Evolutionary conservation across 768 basidiomycete species (phyloP), one percentile per base, ranked within the genome.

Genomic region (Dentipellis sp.): DNA sequence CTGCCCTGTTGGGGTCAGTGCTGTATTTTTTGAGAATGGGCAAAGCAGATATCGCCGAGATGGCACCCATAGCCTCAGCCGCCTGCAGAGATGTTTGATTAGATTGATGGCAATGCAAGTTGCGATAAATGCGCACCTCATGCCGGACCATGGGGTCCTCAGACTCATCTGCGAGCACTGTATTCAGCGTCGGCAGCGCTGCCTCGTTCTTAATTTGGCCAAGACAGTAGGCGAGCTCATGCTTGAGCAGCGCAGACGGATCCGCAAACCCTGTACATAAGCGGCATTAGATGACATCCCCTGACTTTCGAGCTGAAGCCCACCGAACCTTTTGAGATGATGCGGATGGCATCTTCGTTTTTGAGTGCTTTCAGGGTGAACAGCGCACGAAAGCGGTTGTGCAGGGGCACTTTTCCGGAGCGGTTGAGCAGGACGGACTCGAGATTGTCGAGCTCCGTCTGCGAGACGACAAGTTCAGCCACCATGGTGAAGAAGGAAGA

Each of bases 21-120:
- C 88, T 70, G 71, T 86, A 94, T 68, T 86, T 76, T 55, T 74
- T 71, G 38, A 99, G 77, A 55, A 93, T 68, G 3, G 84, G 78
- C 10, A 94, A 65, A 14, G 91, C 89, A 0, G 71, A 62, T 1
- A 75, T 64, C 19, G 82, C 75, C 8, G 90, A 92, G 38, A 98
- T 91, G 1, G 97, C 97, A 40, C 94, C 97, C 76, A 99, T 87
- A 9, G 97, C 97, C 72, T 99, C 97, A n/a, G 97, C 97, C 51
- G 95, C 94, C 89, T 94, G 60, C 49, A 36, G 2, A 42, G 42
- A 29, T 52, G 29, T 29, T 6, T 29, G 29, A 29, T 29, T 6
- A 29, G 29, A 29, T 29, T 29, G 29, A 29, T 17, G 23, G 47
- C 34, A 38, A 40, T 11, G 21, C 48, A 29, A 19, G 12, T 57